A percentile compares a stretch with the other conserved stretches of the same genome.
Conservation (phyloP, 768 basidiomycete species). For the Calvatia gigantea region DNA sequence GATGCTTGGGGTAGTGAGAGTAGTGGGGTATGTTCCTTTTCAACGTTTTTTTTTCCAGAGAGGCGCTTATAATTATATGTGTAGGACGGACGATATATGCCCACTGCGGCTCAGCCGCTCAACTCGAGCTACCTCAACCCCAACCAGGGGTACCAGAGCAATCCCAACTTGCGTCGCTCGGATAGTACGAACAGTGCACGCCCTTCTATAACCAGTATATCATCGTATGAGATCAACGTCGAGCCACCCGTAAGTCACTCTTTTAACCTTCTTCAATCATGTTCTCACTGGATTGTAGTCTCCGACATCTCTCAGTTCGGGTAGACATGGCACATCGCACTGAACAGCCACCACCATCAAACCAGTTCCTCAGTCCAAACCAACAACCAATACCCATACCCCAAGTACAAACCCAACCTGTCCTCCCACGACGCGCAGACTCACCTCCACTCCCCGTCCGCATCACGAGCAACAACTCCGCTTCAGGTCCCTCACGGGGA, state of each 20-base stretch:
- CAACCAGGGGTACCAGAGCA: not conserved
- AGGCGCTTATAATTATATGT: too few species aligned
- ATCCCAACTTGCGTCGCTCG: not conserved
- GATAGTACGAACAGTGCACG: slow-evolving; percentile 1
- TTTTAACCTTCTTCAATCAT: not conserved
- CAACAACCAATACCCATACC: not conserved
- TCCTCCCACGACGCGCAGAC: not conserved
- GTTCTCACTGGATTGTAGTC: not conserved
- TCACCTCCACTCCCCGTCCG: not conserved
- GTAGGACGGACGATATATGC: not conserved
- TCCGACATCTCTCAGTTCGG: not conserved
- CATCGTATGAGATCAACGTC: not conserved
- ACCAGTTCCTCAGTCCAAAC: not conserved
- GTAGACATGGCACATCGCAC: not conserved
- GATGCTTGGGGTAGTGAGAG: not conserved
- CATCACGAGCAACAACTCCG: too few species aligned
- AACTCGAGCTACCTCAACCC: slow-evolving; percentile 2
- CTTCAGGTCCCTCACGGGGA: not conserved
- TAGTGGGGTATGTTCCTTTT: not conserved
- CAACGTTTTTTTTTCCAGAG: not conserved
- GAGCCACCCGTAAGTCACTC: slow-evolving; percentile 5
- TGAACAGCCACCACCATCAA: not conserved
- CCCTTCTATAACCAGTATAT: not conserved
- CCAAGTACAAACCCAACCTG: not conserved
- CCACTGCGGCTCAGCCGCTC: not conserved